phyloP scores from a whole-genome alignment of 2,329 filamentous ascomycete genomes.

The Salinomyces thailandicus region DNA sequence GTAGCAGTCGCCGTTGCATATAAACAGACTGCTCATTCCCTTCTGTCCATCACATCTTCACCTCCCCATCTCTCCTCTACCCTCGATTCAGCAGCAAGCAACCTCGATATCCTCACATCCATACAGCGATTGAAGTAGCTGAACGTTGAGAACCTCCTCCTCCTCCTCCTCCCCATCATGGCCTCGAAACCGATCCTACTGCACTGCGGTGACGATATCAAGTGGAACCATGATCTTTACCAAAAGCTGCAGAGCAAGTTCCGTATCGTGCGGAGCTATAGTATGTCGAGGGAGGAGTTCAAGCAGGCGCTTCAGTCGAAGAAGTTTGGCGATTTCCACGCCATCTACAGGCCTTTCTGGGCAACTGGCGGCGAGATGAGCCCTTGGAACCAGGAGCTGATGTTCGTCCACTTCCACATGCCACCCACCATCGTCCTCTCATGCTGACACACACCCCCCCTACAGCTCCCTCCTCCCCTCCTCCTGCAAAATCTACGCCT shows the following conservation, averaged over 20 bases:
- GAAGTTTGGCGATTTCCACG: constrained; percentile 35
- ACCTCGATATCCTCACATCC: too few relatives aligned
- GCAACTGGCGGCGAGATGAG: constrained; percentile 57
- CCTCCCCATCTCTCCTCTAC: too few relatives aligned
- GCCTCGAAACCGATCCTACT: constrained; percentile 23
- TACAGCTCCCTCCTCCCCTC: constrained; percentile 35
- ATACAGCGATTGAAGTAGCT: too few relatives aligned
- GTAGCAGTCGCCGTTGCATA: too few relatives aligned
- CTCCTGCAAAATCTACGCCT: constrained; percentile 47
- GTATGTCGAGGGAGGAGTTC: constrained; percentile 30
- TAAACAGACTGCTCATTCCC: too few relatives aligned
- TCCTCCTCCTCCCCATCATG: too few relatives aligned
- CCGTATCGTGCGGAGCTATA: constrained; percentile 30
- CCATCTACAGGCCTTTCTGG: constrained; percentile 51
- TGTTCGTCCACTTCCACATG: too few relatives aligned
- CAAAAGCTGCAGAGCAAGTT: constrained; percentile 27
- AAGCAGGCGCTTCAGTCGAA: constrained; percentile 28
- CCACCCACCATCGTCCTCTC: too few relatives aligned
- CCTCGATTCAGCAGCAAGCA: too few relatives aligned
- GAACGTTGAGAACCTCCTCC: too few relatives aligned
- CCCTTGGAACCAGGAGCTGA: constrained; percentile 50
- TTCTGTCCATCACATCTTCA: too few relatives aligned
- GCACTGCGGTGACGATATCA: constrained; percentile 35
- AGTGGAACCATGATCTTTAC: constrained; percentile 37
- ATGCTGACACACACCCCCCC: too few relatives aligned